Percentiles rank a stretch among this genome's conserved stretches.
Evolutionary conservation across 2,329 filamentous ascomycete species (phyloP).

Genomic region (Blastomyces emzantsi): DNA sequence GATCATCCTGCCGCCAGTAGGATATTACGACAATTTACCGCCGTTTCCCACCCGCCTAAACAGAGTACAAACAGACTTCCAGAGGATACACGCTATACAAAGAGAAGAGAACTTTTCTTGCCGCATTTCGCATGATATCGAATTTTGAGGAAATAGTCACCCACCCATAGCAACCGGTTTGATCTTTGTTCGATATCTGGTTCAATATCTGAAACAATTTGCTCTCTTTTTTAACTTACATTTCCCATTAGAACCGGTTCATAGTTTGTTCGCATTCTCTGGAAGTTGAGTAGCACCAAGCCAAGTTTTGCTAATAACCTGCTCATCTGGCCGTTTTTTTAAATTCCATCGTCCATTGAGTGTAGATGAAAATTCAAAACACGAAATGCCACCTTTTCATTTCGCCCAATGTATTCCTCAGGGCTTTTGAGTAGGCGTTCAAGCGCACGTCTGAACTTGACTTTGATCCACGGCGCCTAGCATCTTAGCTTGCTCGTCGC

Average conservation of each 20-base stretch:
- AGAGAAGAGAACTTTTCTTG: neutral
- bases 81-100: neutral
- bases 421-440: neutral
- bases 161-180: neutral
- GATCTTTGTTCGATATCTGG: neutral
- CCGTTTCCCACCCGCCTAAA: neutral
- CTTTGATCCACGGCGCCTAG: slow-evolving; percentile 7
- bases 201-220: neutral
- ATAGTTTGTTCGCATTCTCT: neutral
- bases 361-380: neutral
- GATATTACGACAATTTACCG: neutral
- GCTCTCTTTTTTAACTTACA: neutral
- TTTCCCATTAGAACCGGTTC: neutral
- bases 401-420: slow-evolving; percentile 14
- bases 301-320: neutral
- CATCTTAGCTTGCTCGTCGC: slow-evolving; percentile 10
- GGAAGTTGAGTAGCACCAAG: neutral
- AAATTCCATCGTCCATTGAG: neutral
- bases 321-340: neutral
- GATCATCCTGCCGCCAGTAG: neutral
- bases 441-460: slow-evolving; percentile 5
- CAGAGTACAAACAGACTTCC: neutral
- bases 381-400: neutral
- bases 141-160: neutral
- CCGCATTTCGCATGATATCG: neutral